phyloP scores from a whole-genome alignment of 2,329 filamentous ascomycete genomes.

The Plectosphaerella sp. region DNA sequence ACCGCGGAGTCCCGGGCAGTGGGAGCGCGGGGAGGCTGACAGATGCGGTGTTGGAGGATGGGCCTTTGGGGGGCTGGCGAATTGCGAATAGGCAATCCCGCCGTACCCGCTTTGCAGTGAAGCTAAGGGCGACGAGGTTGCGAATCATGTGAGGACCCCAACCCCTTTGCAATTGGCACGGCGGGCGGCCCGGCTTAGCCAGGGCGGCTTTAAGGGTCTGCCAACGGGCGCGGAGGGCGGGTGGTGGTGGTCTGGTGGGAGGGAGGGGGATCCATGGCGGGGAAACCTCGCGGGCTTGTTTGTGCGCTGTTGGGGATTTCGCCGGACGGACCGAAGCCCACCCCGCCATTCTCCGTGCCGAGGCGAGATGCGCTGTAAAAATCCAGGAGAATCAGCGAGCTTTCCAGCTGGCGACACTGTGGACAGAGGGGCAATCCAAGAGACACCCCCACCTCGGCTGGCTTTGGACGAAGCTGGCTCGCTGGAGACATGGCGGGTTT shows the following conservation, averaged over 20 bases:
- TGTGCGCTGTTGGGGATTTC: background rate
- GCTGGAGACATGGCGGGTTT: too few relatives aligned
- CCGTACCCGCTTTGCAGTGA: constrained; percentile 3
- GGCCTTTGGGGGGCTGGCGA: background rate
- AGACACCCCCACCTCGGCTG: too few relatives aligned
- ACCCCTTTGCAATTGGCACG: constrained; percentile 2
- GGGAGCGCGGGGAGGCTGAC: background rate
- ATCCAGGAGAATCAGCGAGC: background rate
- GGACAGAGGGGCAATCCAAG: too few relatives aligned
- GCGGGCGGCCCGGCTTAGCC: constrained; percentile 2
- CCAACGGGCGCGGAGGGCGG: background rate
- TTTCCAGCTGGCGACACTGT: background rate
- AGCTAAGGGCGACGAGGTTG: constrained; percentile 1
- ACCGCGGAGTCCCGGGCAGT: background rate
- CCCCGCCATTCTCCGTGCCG: constrained; percentile 8
- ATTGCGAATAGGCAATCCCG: constrained; percentile 3
- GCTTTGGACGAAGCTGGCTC: too few relatives aligned
- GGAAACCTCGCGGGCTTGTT: background rate
- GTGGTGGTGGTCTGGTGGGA: background rate
- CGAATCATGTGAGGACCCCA: constrained; percentile 2
- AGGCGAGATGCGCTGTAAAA: background rate
- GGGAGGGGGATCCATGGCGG: constrained; percentile 1
- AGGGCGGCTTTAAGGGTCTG: constrained; percentile 2
- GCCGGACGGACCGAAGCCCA: background rate
- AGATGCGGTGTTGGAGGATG: background rate